phyloP scores from a whole-genome alignment of 2,329 filamentous ascomycete genomes.

The Trichoderma endophyticum region DNA sequence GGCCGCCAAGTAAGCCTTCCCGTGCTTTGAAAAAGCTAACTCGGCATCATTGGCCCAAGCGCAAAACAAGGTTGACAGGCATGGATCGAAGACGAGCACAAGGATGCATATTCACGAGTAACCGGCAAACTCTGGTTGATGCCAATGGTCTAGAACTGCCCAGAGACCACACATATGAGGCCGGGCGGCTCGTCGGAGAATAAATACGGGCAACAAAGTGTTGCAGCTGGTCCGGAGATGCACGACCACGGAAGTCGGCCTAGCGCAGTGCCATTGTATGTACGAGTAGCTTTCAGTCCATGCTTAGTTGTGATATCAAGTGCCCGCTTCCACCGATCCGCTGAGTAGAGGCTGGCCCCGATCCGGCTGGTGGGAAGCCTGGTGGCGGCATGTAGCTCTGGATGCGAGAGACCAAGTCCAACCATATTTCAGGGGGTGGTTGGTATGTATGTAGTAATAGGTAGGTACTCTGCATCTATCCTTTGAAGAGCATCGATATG shows the following conservation, averaged over 20 bases:
- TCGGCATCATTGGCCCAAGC: neutral
- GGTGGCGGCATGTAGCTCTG: neutral
- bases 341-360: neutral
- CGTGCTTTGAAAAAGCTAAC: neutral
- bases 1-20: conserved; percentile 12
- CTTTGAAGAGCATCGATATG: neutral
- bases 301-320: neutral
- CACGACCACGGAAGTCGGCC: neutral
- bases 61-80: neutral
- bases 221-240: neutral
- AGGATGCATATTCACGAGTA: neutral
- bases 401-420: neutral
- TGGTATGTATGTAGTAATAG: neutral
- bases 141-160: neutral
- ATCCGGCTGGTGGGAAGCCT: neutral
- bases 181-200: neutral
- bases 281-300: neutral
- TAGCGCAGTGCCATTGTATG: neutral
- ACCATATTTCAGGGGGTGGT: neutral
- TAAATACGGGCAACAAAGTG: neutral
- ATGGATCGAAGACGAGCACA: neutral
- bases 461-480: neutral
- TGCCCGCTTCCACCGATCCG: conserved; percentile 6
- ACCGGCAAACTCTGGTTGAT: neutral
- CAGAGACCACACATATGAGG: neutral